A percentile compares a stretch with the other conserved stretches of the same genome.
These are phyloP conservation scores for Byssochlamys sp. DNA, from an alignment of 2,329 filamentous ascomycete genomes.

Conservation along the genomic window DNA sequence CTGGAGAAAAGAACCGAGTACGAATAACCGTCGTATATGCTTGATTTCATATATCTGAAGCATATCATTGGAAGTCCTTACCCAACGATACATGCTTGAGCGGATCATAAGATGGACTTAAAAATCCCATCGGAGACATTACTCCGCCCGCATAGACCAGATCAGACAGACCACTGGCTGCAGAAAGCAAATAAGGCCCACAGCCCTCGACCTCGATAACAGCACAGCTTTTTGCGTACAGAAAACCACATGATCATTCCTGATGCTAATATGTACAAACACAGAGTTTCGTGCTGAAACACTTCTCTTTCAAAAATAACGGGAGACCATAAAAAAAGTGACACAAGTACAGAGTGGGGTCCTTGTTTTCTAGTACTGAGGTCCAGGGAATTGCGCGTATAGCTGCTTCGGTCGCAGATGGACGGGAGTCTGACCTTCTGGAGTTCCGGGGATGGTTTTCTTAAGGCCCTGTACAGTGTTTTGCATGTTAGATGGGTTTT, in stretches of 20 bases:
- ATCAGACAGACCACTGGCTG: not conserved
- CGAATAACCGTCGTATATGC: not conserved
- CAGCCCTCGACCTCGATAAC: not conserved
- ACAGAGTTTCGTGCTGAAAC: slow-evolving; percentile 14
- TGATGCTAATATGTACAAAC: slow-evolving; percentile 6
- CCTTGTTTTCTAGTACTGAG: slow-evolving; percentile 23
- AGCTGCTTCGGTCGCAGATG: slow-evolving; percentile 55
- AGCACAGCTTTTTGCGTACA: not conserved
- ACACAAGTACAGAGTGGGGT: not conserved
- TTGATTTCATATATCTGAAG: not conserved
- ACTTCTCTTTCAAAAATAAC: slow-evolving; percentile 7
- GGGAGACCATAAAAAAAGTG: slow-evolving; percentile 2
- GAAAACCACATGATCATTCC: slow-evolving; percentile 6
- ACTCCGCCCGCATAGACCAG: not conserved
- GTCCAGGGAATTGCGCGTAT: slow-evolving; percentile 31
- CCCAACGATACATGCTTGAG: not conserved
- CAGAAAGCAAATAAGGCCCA: not conserved
- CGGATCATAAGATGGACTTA: not conserved
- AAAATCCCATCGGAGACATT: not conserved
- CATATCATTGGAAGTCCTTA: not conserved
- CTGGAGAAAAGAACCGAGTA: not conserved
- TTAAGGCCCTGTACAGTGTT: slow-evolving; percentile 56
- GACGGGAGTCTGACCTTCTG: slow-evolving; percentile 59
- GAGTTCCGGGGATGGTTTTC: slow-evolving; percentile 68
- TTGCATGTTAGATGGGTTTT: slow-evolving; percentile 1